Percentiles rank a stretch among this genome's conserved stretches.
These are phyloP conservation scores for Sphaerulina musiva DNA, from an alignment of 2,329 filamentous ascomycete genomes.

Conservation along the genomic window DNA sequence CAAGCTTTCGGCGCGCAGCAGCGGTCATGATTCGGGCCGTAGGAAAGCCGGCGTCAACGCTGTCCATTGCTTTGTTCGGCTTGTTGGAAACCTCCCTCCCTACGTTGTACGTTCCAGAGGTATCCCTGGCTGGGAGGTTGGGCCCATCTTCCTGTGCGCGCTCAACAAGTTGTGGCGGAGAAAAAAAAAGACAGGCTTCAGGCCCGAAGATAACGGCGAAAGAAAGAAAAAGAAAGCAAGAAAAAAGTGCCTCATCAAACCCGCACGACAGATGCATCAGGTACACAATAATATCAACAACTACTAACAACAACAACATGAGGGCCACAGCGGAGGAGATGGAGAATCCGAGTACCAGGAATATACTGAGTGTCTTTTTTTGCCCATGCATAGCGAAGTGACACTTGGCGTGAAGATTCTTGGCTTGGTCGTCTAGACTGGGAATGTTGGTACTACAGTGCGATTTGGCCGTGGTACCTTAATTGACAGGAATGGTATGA, in stretches of 20 bases:
- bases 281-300: too few species aligned
- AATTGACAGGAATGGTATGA: not conserved
- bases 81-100: not conserved
- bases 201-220: too few species aligned
- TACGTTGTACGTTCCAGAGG: not conserved
- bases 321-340: not conserved
- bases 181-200: too few species aligned
- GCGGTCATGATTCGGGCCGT: conserved; percentile 2
- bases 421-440: not conserved
- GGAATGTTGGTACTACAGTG: not conserved
- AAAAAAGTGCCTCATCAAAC: too few species aligned
- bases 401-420: not conserved
- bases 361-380: too few species aligned
- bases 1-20: conserved; percentile 3
- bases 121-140: not conserved
- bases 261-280: not conserved
- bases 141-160: not conserved
- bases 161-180: too few species aligned
- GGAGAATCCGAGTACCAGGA: not conserved
- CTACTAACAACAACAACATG: too few species aligned
- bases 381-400: not conserved
- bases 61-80: not conserved
- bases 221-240: too few species aligned
- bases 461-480: not conserved
- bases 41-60: not conserved